Base-by-base conservation (phyloP, 148 eudicot species). In the Chenopodium berlandieri region DNA sequence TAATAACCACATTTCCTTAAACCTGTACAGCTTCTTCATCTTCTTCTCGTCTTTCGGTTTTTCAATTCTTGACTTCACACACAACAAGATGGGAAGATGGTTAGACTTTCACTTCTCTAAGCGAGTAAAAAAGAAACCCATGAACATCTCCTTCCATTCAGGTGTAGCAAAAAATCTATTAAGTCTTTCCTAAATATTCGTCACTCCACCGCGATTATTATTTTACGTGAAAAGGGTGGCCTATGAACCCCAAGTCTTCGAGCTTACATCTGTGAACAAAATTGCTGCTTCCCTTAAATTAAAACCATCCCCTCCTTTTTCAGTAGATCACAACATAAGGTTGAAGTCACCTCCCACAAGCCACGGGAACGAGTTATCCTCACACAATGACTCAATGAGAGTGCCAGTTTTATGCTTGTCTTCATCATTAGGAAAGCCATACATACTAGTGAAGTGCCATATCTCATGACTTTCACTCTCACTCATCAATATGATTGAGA, bases 61-160 rank as follows among this genome's bases (percentile, higher is more conserved):
- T 20, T 20, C 0, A 0, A 62, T 0, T 0, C 0, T 4, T 19
- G 23, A 3, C 0, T 20, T 2, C 22, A 17, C 3, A 20, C 25
- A 17, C 23, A 62, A 62, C 23, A 19, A 20, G 0, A 62, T 19
- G 7, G 25, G 6, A 4, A 62, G 20, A 20, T 62, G 66, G 4
- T 19, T 23, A 19, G 66, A 62, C 6, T 22, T 62, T 20, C 66
- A 14, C 0, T 62, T 62, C 0, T 19, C 66, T 3, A 62, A 6
- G 22, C 22, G 66, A 0, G 66, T 19, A 4, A 62, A n/a, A 20
- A 3, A 62, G 22, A 23, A 62, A 23, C 66, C 7, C 0, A 0
- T 4, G 22, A 3, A 62, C n/a, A 17, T 2, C 0, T 62, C n/a
- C 23, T 20, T 62, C 23, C 25, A 19, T 23, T 3, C 1, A 2